A percentile compares a stretch with the other conserved stretches of the same genome.
Conservation (phyloP, 768 basidiomycete genomes). For the Rhodotorula paludigena region DNA sequence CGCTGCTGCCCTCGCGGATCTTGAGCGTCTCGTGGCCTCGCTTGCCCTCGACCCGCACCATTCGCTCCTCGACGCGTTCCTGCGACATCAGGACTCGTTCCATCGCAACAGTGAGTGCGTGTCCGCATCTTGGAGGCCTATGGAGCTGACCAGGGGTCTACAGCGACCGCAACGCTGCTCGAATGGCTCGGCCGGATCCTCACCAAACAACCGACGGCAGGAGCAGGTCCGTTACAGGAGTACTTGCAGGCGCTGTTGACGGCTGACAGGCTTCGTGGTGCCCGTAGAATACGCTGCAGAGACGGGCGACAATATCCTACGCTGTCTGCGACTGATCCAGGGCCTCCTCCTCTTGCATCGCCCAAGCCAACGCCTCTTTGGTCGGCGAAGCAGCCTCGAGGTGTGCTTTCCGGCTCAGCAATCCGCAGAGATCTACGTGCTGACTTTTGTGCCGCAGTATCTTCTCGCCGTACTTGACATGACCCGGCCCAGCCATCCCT, state of each 20-base stretch:
- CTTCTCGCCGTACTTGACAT: slow-evolving; percentile 63
- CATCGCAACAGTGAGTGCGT: slow-evolving; percentile 8
- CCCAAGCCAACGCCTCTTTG: slow-evolving; percentile 64
- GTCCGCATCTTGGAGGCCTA: too few species aligned
- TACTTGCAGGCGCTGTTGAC: too few species aligned
- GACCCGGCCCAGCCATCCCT: slow-evolving; percentile 44
- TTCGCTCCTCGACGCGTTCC: slow-evolving; percentile 22
- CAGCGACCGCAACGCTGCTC: slow-evolving; percentile 23
- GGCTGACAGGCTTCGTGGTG: too few species aligned
- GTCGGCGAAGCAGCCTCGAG: slow-evolving; percentile 64
- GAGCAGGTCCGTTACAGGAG: slow-evolving; percentile 2
- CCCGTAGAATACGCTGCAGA: background rate
- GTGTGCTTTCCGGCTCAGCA: slow-evolving; percentile 48
- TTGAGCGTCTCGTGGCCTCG: slow-evolving; percentile 16
- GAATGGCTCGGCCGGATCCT: slow-evolving; percentile 29
- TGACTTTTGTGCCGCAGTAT: slow-evolving; percentile 52
- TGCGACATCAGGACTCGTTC: slow-evolving; percentile 16
- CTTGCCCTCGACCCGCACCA: slow-evolving; percentile 12
- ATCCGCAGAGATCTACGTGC: background rate
- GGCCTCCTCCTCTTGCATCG: slow-evolving; percentile 67
- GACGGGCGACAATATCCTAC: slow-evolving; percentile 1
- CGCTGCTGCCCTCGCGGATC: slow-evolving; percentile 4
- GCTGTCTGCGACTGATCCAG: slow-evolving; percentile 62
- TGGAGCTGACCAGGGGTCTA: background rate
- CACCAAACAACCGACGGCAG: background rate